Evolutionary conservation across 1,139 yeast species (phyloP), one percentile per base, ranked within the genome.

Genomic region (Geotrichum reessii): DNA sequence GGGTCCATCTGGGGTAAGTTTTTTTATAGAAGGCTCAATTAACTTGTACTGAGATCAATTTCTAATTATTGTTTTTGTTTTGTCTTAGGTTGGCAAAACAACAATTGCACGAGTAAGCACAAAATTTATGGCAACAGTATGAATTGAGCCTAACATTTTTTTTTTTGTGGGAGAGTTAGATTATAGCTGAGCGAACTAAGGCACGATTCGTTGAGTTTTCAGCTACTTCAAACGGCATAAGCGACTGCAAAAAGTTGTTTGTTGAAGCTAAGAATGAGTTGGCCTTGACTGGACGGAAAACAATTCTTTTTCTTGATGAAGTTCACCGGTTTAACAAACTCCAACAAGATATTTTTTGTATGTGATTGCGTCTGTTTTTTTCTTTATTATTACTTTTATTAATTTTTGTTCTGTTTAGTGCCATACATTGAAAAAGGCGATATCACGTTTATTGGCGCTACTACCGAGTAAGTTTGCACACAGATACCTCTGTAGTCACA

Each of bases 251-350:
- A 61, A 84, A 83, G 62, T 82, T 87, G 0, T 88, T 92, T 70
- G 84, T 82, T 19, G 86, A 83, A 57, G 91, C 96, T 0, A 81
- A 80, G 56, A 86, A 86, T 63, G 95, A 87, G 62, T 75, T 76
- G 66, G 78, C 78, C 58, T 74, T 89, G 53, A 83, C 92, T 0
- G 85, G 85, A 25, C 75, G 88, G 47, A 78, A 83, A 57, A 90
- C 97, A 0, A 82, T 93, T 9, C 74, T 95, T 33, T 93, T 93
- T 68, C 78, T 92, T 59, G 99, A 93, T 74, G 99, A 95, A 70
- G 89, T 93, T 27, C 99, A 93, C 69, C 75, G 99, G 55, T 91
- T 89, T 71, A 91, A 88, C 69, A 88, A 90, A 65, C 81, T 87
- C 0, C 97, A 91, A 62, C 99, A 95, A 69, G 99, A 95, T 71